A percentile compares a stretch with the other conserved stretches of the same genome.
Evolutionary conservation across 176 grass and related monocot genomes (phyloP).

Genomic region (Carex pumila): DNA sequence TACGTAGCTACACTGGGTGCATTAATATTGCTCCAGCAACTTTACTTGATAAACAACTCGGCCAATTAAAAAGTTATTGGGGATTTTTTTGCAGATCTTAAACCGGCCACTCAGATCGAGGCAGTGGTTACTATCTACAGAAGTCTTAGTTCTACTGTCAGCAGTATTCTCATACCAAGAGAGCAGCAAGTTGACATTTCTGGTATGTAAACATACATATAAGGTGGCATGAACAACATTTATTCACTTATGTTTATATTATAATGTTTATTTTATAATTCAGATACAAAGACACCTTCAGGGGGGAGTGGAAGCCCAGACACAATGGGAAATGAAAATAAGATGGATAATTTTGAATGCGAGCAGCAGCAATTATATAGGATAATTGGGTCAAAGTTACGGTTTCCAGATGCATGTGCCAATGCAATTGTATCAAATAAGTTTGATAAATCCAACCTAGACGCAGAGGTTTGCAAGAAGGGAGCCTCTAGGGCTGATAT

Average conservation of each 20-base stretch:
- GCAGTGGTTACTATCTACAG: conserved; percentile 65
- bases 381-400: conserved; percentile 23
- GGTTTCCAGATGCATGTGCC: conserved; percentile 22
- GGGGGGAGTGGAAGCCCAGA: conserved; percentile 46
- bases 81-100: conserved; percentile 29
- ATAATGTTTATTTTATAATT: not conserved
- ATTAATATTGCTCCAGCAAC: not conserved
- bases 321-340: conserved; percentile 30
- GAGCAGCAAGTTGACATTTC: conserved; percentile 33
- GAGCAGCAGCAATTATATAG: conserved; percentile 39
- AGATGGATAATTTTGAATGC: conserved; percentile 26
- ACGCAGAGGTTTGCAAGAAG: conserved; percentile 18
- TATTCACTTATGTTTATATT: not conserved
- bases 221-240: not conserved
- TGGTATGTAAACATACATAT: conserved; percentile 25
- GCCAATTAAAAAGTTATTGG: not conserved
- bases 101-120: conserved; percentile 48
- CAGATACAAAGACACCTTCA: conserved; percentile 43
- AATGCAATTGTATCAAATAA: conserved; percentile 20
- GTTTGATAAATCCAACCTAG: conserved; percentile 5
- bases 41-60: not conserved
- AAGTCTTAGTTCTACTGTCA: conserved; percentile 62
- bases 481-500: conserved; percentile 17
- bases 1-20: not conserved
- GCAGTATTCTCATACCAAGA: conserved; percentile 36